These are phyloP conservation scores for Skeletonema tropicum DNA, from an alignment of 108 stramenopile species.

Conservation along the genomic window DNA sequence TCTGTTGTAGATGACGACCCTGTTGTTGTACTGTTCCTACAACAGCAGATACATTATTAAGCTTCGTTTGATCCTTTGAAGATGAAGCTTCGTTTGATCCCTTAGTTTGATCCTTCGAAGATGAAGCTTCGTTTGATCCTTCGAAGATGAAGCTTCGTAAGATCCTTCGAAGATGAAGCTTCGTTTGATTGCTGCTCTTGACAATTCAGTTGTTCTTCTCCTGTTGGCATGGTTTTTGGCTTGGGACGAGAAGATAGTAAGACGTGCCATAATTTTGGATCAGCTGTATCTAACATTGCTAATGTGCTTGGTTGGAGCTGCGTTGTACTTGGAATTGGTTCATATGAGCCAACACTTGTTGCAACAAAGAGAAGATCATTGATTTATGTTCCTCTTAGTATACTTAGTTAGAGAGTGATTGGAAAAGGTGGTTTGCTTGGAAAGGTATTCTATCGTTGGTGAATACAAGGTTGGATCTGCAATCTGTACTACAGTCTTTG, in stretches of 20 bases:
- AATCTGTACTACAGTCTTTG: conserved; percentile 40
- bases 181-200: conserved; percentile 30
- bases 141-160: no score
- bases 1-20: no score
- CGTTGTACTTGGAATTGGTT: conserved; percentile 31
- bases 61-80: no score
- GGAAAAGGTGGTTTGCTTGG: conserved; percentile 12
- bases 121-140: no score
- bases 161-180: no score
- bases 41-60: no score
- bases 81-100: no score
- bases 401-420: conserved; percentile 18
- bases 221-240: conserved; percentile 21
- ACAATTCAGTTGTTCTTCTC: conserved; percentile 32
- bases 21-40: no score
- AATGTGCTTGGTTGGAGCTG: conserved; percentile 41
- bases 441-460: conserved; percentile 18
- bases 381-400: conserved; percentile 22
- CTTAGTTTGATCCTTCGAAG: no score
- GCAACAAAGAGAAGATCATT: not conserved
- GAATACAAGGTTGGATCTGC: conserved; percentile 30
- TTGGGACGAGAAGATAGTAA: conserved; percentile 24
- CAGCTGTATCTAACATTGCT: conserved; percentile 18
- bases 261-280: conserved; percentile 29
- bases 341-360: conserved; percentile 12